Evolutionary conservation across 1,139 yeast species (phyloP), one percentile per base, ranked within the genome.

Genomic region (Blastobotrys aristatus): DNA sequence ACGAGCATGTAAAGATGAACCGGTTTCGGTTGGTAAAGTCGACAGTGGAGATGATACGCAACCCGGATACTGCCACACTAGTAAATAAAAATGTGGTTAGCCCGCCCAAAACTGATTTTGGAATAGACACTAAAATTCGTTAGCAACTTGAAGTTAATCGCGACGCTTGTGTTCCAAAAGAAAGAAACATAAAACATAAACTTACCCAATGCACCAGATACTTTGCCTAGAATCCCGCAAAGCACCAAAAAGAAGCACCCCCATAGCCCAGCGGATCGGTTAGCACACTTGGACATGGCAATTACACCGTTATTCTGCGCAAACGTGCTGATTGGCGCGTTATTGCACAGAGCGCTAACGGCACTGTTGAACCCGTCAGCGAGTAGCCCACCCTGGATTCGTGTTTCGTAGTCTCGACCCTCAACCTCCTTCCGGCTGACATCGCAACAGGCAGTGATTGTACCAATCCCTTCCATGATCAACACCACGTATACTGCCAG

Each of bases 241-340:
- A 88, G 63, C 45, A 89, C 63, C 61, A 89, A 71, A 71, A 85
- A 84, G 69, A 84, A 81, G 57, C 94, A 87, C 71, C 92, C 82
- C 85, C 94, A 87, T 70, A 84, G 84, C 40, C 96, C 97, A 30
- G 84, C 96, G 40, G 75, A 73, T 67, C 94, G 77, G 59, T 84
- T 82, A 47, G 96, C 96, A 70, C 95, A 87, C 63, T 86, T 87
- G 45, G 96, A 88, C 62, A 88, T 75, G 35, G 95, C 82, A 56
- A 89, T 87, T 52, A 88, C 95, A 71, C 96, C 96, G 64, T 89
- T 89, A 69, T 88, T 88, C 67, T 88, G 96, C 13, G 96, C 96
- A 70, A 88, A 88, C 0, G 92, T 83, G 14, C 92, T 81, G 79
- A 87, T 75, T 50, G 96, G 95, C 40, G 95, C 84, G 51, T 84